These are phyloP conservation scores for Takashimella koratensis DNA, from an alignment of 1,284 basidiomycete genomes.

Conservation along the genomic window DNA sequence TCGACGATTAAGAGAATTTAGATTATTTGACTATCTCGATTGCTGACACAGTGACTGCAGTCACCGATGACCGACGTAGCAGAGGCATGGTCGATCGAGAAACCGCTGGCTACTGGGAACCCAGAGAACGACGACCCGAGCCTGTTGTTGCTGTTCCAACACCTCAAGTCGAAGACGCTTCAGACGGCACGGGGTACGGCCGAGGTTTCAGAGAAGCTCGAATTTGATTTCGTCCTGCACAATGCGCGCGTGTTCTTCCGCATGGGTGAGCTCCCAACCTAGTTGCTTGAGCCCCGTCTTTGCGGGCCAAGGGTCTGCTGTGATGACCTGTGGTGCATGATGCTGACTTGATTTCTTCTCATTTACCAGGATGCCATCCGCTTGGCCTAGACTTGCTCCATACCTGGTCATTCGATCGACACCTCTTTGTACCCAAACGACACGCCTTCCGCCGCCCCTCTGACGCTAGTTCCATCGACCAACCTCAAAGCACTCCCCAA, in stretches of 20 bases:
- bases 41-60: constrained; percentile 11
- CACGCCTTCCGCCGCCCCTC: constrained; percentile 1
- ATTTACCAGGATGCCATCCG: constrained; percentile 73
- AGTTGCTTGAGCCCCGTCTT: no score
- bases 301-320: constrained; percentile 1
- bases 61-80: constrained; percentile 41
- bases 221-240: constrained; percentile 91
- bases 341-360: constrained; percentile 6
- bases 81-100: constrained; percentile 16
- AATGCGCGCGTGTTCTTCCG: constrained; percentile 84
- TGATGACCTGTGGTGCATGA: constrained; percentile 7
- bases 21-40: no score
- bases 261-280: constrained; percentile 64
- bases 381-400: constrained; percentile 79
- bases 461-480: not conserved
- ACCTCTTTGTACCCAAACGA: constrained; percentile 47
- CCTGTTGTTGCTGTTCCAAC: constrained; percentile 82
- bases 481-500: constrained; percentile 39
- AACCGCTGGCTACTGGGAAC: constrained; percentile 62
- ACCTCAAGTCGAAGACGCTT: constrained; percentile 79
- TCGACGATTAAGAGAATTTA: no score
- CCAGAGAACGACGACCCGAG: constrained; percentile 88
- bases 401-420: constrained; percentile 85
- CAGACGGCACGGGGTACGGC: constrained; percentile 87
- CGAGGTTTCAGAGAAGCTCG: constrained; percentile 77